Percentiles rank a stretch among this genome's conserved stretches.
These are phyloP conservation scores for Paraconiothyrium sp. DNA, from an alignment of 2,329 filamentous ascomycete genomes.

Conservation along the genomic window DNA sequence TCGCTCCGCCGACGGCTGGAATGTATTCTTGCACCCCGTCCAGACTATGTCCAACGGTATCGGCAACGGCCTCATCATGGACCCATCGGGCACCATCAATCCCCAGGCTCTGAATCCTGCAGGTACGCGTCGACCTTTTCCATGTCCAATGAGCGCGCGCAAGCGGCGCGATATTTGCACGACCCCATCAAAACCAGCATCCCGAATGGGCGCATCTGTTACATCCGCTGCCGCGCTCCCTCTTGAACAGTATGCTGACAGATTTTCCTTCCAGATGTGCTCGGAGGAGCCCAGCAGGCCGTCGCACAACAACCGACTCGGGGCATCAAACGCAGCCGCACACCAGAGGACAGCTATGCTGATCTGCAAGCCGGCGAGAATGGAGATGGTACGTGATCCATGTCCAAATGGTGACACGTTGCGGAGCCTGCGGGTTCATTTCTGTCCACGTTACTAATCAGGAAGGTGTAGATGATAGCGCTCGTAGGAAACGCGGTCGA, in stretches of 20 bases:
- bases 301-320: slow-evolving; percentile 47
- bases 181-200: slow-evolving; percentile 21
- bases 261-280: slow-evolving; percentile 31
- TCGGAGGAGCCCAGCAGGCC: slow-evolving; percentile 40
- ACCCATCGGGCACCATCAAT: slow-evolving; percentile 53
- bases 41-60: slow-evolving; percentile 52
- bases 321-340: slow-evolving; percentile 54
- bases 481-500: slow-evolving; percentile 60
- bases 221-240: slow-evolving; percentile 42
- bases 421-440: slow-evolving; percentile 16
- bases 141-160: slow-evolving; percentile 8
- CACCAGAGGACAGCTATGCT: slow-evolving; percentile 49
- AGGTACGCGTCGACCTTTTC: slow-evolving; percentile 39
- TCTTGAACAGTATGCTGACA: slow-evolving; percentile 35
- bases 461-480: slow-evolving; percentile 39
- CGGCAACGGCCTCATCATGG: slow-evolving; percentile 54
- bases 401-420: slow-evolving; percentile 11
- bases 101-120: slow-evolving; percentile 50
- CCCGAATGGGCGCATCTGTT: slow-evolving; percentile 35
- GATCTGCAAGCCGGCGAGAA: slow-evolving; percentile 44
- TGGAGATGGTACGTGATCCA: slow-evolving; percentile 38
- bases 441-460: slow-evolving; percentile 25
- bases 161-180: slow-evolving; percentile 20
- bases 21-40: slow-evolving; percentile 54
- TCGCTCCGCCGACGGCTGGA: slow-evolving; percentile 44